Evolutionary conservation across 345 rosid genomes (phyloP), one percentile per base, ranked within the genome.

Genomic region (Cardamine occulta): DNA sequence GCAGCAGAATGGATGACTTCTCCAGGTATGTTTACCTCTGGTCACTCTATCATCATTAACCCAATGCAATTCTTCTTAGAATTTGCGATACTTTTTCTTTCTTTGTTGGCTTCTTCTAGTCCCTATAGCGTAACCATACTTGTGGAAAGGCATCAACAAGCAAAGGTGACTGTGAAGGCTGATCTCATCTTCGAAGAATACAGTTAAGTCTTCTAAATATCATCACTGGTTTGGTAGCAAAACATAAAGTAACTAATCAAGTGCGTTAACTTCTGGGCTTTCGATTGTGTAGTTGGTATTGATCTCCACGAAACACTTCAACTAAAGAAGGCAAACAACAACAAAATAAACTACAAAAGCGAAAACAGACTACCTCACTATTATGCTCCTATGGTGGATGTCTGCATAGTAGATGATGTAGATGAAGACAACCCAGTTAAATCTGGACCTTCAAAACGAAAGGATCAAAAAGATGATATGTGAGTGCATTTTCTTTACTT

Each of bases 1-100:
- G 82, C 74, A 44, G 80, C 97, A 95, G 99, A 74, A 84, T 92
- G 78, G 97, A 86, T 58, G 97, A 95, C 76, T 95, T 95, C 86
- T 83, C 86, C 86, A 95, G 98, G 98, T 91, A 82, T 63, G 73
- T 47, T 52, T 57, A 57, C 76, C 51, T 80, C n/a, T 10, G 13
- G 6, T 63, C 61, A 69, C 19, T 54, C 44, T 55, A 35, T 55
- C 66, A 47, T 62, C 23, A 23, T 34, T 21, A 40, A 37, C 55
- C 6, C 35, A 5, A n/a, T 40, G 48, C 6, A 19, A 59, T 63
- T 72, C 58, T 51, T 65, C 1, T 23, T 47, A 68, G n/a, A 5
- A 19, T 23, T 42, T 67, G 15, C n/a, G 54, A 24, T 63, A 10
- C 0, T 8, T 39, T 35, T 48, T 37, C 35, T 44, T 44, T 35